These are phyloP conservation scores for Viola pubescens DNA, from an alignment of 441 rosid species.

Conservation along the genomic window DNA sequence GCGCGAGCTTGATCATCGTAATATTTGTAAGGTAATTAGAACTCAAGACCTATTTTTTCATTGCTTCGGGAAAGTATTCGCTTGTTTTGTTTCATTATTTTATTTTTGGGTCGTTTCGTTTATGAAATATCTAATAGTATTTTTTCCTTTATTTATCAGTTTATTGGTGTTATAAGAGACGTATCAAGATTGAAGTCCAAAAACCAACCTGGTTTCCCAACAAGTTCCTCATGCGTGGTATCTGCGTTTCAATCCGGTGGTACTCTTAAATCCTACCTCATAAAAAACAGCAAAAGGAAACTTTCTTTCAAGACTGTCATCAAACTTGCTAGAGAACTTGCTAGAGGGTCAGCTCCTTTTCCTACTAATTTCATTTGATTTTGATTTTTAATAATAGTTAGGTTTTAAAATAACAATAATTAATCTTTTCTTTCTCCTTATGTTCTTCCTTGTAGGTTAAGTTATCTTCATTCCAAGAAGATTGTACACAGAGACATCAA, in stretches of 20 bases:
- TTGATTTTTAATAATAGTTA: background rate
- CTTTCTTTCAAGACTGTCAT: slow-evolving; percentile 63
- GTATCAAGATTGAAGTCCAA: slow-evolving; percentile 48
- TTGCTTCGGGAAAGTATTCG: background rate
- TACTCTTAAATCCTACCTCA: slow-evolving; percentile 53
- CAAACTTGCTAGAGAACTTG: slow-evolving; percentile 67
- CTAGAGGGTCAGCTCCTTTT: slow-evolving; percentile 48
- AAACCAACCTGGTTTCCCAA: slow-evolving; percentile 47
- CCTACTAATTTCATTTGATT: background rate
- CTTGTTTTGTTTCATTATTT: background rate
- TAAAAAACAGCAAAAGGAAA: slow-evolving; percentile 64
- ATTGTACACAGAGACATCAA: slow-evolving; percentile 82
- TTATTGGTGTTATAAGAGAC: slow-evolving; percentile 70
- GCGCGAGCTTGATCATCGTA: slow-evolving; percentile 25
- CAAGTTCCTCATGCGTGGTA: slow-evolving; percentile 60
- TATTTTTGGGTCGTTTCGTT: no score
- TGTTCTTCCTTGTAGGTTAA: slow-evolving; percentile 36
- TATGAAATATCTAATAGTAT: background rate
- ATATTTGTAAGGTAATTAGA: slow-evolving; percentile 18
- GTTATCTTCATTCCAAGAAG: slow-evolving; percentile 74
- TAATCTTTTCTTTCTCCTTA: background rate
- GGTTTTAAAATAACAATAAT: background rate
- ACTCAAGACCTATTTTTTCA: background rate
- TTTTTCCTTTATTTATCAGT: slow-evolving; percentile 24
- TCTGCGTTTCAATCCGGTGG: slow-evolving; percentile 64